Percentiles rank a stretch among this genome's conserved stretches.
Conservation (phyloP, 73 alveolate species). For the Paramecium sonneborni region DNA sequence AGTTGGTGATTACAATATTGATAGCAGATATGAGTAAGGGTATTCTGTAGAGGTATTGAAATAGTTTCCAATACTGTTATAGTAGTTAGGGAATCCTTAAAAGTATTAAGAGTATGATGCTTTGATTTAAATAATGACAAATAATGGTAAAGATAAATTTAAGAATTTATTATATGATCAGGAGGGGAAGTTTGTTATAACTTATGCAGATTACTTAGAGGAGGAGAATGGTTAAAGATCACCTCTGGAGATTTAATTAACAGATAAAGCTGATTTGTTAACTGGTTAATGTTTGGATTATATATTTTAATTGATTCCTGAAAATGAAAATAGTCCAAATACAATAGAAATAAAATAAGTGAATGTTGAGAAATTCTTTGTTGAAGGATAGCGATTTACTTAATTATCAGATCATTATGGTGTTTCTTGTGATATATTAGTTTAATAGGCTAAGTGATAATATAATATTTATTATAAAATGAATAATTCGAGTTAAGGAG, state of each 20-base stretch:
- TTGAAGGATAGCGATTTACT: slow-evolving; percentile 77
- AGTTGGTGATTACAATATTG: slow-evolving; percentile 88
- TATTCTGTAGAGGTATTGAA: slow-evolving; percentile 38
- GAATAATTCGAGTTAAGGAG: not conserved
- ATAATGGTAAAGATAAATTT: slow-evolving; percentile 74
- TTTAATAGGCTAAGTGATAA: not conserved
- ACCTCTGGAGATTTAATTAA: slow-evolving; percentile 75
- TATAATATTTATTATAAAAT: not conserved
- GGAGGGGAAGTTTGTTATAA: slow-evolving; percentile 70
- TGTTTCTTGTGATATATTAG: slow-evolving; percentile 58
- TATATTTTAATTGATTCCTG: slow-evolving; percentile 80
- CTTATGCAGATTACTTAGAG: slow-evolving; percentile 75
- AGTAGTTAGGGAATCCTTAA: slow-evolving; percentile 64
- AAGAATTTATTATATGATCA: slow-evolving; percentile 77
- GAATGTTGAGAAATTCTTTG: slow-evolving; percentile 83
- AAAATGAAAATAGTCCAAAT: slow-evolving; percentile 56
- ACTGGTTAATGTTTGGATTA: slow-evolving; percentile 81
- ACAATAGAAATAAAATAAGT: slow-evolving; percentile 56
- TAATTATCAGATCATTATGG: slow-evolving; percentile 94
- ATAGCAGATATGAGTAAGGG: slow-evolving; percentile 70
- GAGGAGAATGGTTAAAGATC: slow-evolving; percentile 67
- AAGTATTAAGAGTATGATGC: slow-evolving; percentile 69
- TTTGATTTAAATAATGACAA: slow-evolving; percentile 69
- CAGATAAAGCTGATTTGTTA: slow-evolving; percentile 75
- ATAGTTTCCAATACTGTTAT: slow-evolving; percentile 52